Base-by-base conservation (phyloP, 2,329 filamentous ascomycete genomes). In the Fusarium sp. region DNA sequence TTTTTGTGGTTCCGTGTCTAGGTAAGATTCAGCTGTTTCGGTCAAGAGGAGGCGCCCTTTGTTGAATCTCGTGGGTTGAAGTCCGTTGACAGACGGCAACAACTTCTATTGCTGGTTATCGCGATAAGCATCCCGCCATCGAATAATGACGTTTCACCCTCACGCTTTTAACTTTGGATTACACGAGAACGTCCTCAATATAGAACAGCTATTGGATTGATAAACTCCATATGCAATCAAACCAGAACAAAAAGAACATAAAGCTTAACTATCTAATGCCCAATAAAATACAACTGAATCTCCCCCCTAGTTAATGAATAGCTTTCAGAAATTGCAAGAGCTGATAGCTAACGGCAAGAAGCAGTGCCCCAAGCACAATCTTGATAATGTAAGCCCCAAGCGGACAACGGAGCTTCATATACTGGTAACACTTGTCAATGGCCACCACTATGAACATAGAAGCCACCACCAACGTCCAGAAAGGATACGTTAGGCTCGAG, bases 71-170 rank as follows among this genome's bases (percentile, higher is more conserved):
- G 47, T 54, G 19, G 19, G 19, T 19, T 19, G 19, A 19, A 19
- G 19, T 19, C 19, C 19, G 19, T 19, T 19, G 57, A 60, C 41
- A 15, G 9, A 22, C 13, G 10, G 12, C 22, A 15, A 24, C 36
- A 36, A 24, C 36, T 51, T 65, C 38, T 35, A 15, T 24, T 40
- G 15, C 25, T 15, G 39, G 45, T 61, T 69, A 69, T 70, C 64
- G 47, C 48, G 67, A 70, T 67, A 60, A 65, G 59, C 35, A 44
- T 43, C 29, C 54, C 42, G 44, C 54, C 32, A 32, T 39, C 32
- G 24, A 31, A 56, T 38, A 28, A 51, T 45, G 31, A 26, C 13
- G 41, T 54, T 44, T 15, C 26, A 58, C 24, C 3, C 19, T 19
- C 19, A 19, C 19, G 19, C 19, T 11, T 41, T 41, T 13, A 28